These are phyloP conservation scores for Puya raimondii DNA, from an alignment of 176 grass and related monocot genomes.

Conservation along the genomic window DNA sequence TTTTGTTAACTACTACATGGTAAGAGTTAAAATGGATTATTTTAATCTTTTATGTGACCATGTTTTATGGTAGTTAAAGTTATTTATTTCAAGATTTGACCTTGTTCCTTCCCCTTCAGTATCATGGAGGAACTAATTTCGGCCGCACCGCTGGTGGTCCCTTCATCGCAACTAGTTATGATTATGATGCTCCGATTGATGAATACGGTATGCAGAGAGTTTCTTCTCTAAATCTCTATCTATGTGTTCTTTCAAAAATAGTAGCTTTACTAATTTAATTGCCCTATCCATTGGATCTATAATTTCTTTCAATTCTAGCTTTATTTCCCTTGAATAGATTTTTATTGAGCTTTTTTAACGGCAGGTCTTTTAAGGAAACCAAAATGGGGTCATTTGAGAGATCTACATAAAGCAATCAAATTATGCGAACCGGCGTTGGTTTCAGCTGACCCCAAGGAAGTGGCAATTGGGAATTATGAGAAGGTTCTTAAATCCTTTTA, in stretches of 20 bases:
- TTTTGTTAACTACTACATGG: conserved; percentile 97
- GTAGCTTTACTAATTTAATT: background rate
- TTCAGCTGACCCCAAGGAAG: conserved; percentile 46
- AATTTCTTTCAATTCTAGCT: background rate
- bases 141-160: conserved; percentile 79
- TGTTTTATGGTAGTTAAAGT: conserved; percentile 7
- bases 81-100: conserved; percentile 10
- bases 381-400: conserved; percentile 93
- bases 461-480: conserved; percentile 52
- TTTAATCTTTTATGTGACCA: background rate
- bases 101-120: conserved; percentile 37
- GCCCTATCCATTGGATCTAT: background rate
- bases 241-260: background rate
- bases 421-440: conserved; percentile 47
- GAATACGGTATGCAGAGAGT: conserved; percentile 62
- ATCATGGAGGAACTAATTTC: conserved; percentile 97
- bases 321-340: background rate
- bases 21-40: conserved; percentile 21
- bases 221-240: background rate
- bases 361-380: conserved; percentile 76
- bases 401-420: conserved; percentile 93
- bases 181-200: conserved; percentile 89
- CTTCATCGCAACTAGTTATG: conserved; percentile 88
- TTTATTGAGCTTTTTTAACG: background rate
- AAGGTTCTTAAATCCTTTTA: conserved; percentile 32